Evolutionary conservation across 768 basidiomycete species (phyloP).

Genomic region (Flagelloscypha sp.): DNA sequence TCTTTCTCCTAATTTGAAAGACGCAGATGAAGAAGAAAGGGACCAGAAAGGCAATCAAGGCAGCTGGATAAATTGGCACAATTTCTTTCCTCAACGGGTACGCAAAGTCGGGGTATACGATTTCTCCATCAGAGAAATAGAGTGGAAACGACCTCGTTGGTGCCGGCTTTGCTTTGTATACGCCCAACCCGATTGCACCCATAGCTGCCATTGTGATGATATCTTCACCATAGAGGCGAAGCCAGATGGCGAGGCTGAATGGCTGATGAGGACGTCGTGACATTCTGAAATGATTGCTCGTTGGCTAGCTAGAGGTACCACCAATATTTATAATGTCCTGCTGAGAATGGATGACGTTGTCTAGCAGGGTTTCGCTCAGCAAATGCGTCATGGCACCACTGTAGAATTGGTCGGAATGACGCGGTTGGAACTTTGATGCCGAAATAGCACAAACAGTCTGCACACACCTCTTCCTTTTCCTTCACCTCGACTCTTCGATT

Average conservation of each 20-base stretch:
- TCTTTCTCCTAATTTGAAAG: constrained; percentile 45
- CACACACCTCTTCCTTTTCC: too few relatives aligned
- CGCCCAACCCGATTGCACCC: constrained; percentile 45
- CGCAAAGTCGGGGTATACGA: constrained; percentile 47
- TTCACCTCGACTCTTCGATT: too few relatives aligned
- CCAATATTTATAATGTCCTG: too few relatives aligned
- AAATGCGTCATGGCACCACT: too few relatives aligned
- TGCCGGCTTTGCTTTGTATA: constrained; percentile 43
- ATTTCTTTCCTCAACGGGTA: constrained; percentile 44
- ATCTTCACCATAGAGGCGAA: constrained; percentile 42
- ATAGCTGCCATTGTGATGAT: constrained; percentile 50
- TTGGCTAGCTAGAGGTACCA: too few relatives aligned
- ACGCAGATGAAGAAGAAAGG: constrained; percentile 48
- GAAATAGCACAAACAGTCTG: too few relatives aligned
- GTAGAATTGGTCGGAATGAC: too few relatives aligned
- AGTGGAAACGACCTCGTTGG: constrained; percentile 36
- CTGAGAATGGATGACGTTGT: too few relatives aligned
- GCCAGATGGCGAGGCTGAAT: constrained; percentile 30
- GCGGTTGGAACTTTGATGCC: too few relatives aligned
- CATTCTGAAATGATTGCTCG: too few relatives aligned
- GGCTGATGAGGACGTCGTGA: too few relatives aligned
- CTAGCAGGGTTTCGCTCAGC: too few relatives aligned
- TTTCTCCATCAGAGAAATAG: constrained; percentile 35
- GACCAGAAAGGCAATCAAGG: constrained; percentile 43
- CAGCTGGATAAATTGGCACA: constrained; percentile 45